Conservation (phyloP, 2,329 filamentous ascomycete genomes). For the Arthroderma sp. region DNA sequence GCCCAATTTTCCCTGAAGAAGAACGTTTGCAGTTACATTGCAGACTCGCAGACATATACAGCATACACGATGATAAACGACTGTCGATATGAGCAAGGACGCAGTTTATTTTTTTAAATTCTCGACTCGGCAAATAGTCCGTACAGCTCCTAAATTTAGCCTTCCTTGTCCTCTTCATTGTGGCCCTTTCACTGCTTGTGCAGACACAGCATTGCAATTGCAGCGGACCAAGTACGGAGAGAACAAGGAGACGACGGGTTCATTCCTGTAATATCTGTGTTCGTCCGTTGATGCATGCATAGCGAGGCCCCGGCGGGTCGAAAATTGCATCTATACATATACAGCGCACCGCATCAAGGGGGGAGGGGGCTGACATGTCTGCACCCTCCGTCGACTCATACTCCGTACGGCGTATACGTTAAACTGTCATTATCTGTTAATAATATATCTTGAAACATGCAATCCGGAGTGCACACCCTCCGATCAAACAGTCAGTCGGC, state of each 20-base stretch:
- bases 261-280: neutral
- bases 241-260: neutral
- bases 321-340: too few relatives aligned
- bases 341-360: too few relatives aligned
- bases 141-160: conserved; percentile 3
- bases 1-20: neutral
- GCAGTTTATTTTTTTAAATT: too few relatives aligned
- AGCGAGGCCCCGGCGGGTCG: neutral
- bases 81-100: neutral
- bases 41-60: neutral
- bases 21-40: conserved; percentile 1
- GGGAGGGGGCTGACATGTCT: too few relatives aligned
- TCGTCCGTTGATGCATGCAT: neutral
- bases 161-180: neutral
- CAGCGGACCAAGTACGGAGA: neutral
- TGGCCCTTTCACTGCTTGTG: neutral
- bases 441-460: neutral
- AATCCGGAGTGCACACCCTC: neutral
- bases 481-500: neutral
- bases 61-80: neutral
- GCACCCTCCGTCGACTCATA: neutral
- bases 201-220: neutral
- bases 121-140: neutral
- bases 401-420: neutral
- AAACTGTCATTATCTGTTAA: too few relatives aligned